These are phyloP conservation scores for Mortierella sp. DNA, from an alignment of 371 early-diverging fungal species.

Conservation along the genomic window DNA sequence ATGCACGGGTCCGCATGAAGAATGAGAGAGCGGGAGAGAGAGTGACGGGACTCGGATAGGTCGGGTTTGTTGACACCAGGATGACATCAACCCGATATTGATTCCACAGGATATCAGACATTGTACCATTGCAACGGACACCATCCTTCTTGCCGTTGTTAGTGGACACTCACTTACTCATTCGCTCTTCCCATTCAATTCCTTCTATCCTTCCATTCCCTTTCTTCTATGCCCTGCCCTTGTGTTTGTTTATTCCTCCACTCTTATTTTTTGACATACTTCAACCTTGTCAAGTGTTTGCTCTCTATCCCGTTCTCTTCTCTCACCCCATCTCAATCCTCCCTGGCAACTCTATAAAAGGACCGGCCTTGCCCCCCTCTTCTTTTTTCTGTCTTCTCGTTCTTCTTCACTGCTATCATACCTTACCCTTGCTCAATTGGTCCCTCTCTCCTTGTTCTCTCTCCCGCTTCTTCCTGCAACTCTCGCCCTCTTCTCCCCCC, in stretches of 20 bases:
- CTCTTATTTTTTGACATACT: neutral
- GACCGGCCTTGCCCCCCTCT: neutral
- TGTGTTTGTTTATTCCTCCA: neutral
- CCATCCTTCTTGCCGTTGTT: neutral
- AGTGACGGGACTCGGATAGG: neutral
- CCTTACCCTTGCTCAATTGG: neutral
- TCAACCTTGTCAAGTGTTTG: neutral
- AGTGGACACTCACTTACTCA: neutral
- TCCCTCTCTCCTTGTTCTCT: neutral
- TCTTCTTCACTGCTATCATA: neutral
- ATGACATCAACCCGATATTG: neutral
- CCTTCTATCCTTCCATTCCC: neutral
- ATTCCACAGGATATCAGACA: neutral
- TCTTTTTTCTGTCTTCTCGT: neutral
- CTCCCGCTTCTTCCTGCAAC: neutral
- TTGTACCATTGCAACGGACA: neutral
- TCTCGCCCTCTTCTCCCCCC: neutral
- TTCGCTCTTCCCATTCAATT: neutral
- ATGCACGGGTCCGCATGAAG: neutral
- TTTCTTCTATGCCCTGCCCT: too few relatives aligned
- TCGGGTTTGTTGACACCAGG: neutral
- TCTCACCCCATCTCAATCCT: neutral
- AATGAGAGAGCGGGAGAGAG: neutral
- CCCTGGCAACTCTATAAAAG: neutral
- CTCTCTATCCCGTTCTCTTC: neutral